Conservation (phyloP, 2,329 filamentous ascomycete genomes). For the Scopulariopsis brevicaulis region DNA sequence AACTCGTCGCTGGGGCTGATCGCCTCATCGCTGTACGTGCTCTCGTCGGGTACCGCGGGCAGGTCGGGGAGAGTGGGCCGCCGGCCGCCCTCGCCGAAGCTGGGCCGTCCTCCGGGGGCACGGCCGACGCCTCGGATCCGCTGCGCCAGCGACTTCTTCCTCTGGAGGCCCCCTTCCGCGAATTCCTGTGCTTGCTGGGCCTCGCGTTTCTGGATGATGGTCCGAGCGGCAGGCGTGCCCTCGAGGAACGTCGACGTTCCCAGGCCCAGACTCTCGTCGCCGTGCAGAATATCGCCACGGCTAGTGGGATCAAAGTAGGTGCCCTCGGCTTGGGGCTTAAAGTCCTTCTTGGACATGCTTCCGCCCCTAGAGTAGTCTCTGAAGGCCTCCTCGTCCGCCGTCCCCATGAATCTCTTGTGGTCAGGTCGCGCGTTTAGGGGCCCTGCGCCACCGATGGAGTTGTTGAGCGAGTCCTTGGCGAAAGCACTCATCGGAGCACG, state of each 20-base stretch:
- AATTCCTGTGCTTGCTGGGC: slow-evolving; percentile 54
- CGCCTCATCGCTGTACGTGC: slow-evolving; percentile 1
- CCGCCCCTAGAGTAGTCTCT: slow-evolving; percentile 53
- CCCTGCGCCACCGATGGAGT: slow-evolving; percentile 77
- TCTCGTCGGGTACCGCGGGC: slow-evolving; percentile 5
- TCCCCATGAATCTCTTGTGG: slow-evolving; percentile 77
- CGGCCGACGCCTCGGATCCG: slow-evolving; percentile 78
- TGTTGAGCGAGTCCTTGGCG: slow-evolving; percentile 85
- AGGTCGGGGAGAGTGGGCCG: slow-evolving; percentile 26
- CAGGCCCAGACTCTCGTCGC: slow-evolving; percentile 70
- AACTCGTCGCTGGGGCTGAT: slow-evolving; percentile 40
- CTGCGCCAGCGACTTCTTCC: slow-evolving; percentile 92
- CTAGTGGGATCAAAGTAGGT: slow-evolving; percentile 52
- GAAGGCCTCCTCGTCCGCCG: slow-evolving; percentile 72
- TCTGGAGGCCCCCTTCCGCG: slow-evolving; percentile 51
- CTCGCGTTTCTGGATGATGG: slow-evolving; percentile 65
- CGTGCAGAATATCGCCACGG: slow-evolving; percentile 65
- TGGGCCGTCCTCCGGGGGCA: slow-evolving; percentile 32
- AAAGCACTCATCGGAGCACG: slow-evolving; percentile 95
- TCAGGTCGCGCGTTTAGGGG: slow-evolving; percentile 74
- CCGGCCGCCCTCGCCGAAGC: slow-evolving; percentile 31
- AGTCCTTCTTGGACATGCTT: neutral
- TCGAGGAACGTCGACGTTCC: slow-evolving; percentile 95
- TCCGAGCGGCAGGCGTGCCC: slow-evolving; percentile 75
- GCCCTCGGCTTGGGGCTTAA: neutral